A percentile compares a stretch with the other conserved stretches of the same genome.
These are phyloP conservation scores for Plasmodium knowlesi DNA, from an alignment of 169 alveolate species.

Conservation along the genomic window DNA sequence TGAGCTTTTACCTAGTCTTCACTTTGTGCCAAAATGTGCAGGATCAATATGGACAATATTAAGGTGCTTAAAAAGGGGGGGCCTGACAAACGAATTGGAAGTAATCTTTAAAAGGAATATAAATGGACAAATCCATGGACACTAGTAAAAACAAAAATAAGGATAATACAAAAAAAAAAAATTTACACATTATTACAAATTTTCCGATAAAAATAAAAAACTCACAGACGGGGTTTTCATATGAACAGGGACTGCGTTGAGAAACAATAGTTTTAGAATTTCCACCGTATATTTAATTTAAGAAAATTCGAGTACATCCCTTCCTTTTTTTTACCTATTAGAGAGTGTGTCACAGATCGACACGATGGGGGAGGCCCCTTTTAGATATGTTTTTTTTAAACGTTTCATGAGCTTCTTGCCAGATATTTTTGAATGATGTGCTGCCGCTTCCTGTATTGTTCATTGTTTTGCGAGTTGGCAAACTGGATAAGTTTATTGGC, in stretches of 20 bases:
- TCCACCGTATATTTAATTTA: not conserved
- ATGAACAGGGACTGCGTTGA: not conserved
- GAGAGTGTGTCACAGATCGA: conserved; percentile 1
- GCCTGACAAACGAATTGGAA: not conserved
- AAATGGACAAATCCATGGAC: not conserved
- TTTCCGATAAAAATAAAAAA: not conserved
- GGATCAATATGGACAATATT: not conserved
- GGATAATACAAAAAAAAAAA: not conserved
- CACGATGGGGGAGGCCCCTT: conserved; percentile 19
- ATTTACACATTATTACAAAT: not conserved
- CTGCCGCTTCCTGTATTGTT: conserved; percentile 12
- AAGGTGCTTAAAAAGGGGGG: not conserved
- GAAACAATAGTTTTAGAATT: not conserved
- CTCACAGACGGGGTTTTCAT: not conserved
- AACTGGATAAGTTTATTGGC: conserved; percentile 22
- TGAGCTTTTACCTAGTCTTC: not conserved
- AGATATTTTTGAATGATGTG: conserved; percentile 43
- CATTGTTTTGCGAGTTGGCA: conserved; percentile 41
- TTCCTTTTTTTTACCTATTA: not conserved
- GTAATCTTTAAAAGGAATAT: not conserved
- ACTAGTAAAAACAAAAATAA: not conserved
- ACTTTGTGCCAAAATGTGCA: not conserved
- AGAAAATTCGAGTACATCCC: not conserved
- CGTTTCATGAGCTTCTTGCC: conserved; percentile 74
- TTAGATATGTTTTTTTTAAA: conserved; percentile 64